phyloP scores from a whole-genome alignment of 768 basidiomycete genomes.

The Podaxis mareebaensis region DNA sequence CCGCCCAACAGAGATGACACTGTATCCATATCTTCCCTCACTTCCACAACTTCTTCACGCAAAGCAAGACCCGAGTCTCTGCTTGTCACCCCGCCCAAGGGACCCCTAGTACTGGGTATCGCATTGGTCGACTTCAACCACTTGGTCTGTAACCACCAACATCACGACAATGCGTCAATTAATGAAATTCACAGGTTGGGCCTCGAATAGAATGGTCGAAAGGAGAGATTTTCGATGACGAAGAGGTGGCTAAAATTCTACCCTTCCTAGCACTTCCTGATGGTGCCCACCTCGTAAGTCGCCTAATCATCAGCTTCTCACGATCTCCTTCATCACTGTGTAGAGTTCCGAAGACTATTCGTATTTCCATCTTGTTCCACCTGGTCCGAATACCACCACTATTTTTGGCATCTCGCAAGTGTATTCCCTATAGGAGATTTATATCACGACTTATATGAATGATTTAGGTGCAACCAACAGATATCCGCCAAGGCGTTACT shows the following conservation, averaged over 20 bases:
- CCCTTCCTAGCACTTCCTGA: conserved; percentile 97
- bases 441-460: conserved; percentile 15
- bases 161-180: conserved; percentile 15
- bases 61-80: conserved; percentile 83
- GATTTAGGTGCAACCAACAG: conserved; percentile 87
- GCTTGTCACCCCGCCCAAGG: conserved; percentile 58
- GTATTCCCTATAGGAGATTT: background rate
- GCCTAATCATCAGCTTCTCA: conserved; percentile 7
- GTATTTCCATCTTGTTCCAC: conserved; percentile 89
- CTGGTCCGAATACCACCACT: conserved; percentile 70
- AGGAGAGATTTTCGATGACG: conserved; percentile 81
- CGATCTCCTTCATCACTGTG: conserved; percentile 3
- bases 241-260: conserved; percentile 80
- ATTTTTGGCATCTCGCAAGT: conserved; percentile 95
- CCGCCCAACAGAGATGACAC: conserved; percentile 41
- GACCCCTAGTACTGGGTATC: conserved; percentile 77
- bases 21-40: conserved; percentile 62
- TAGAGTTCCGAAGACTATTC: conserved; percentile 93
- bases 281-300: conserved; percentile 87
- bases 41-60: conserved; percentile 56
- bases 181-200: conserved; percentile 62
- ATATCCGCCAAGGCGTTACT: conserved; percentile 78
- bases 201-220: conserved; percentile 86
- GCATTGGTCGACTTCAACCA: conserved; percentile 97
- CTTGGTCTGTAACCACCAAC: conserved; percentile 52